phyloP scores from a whole-genome alignment of 176 grass and related monocot genomes.

The Cenchrus americanus region DNA sequence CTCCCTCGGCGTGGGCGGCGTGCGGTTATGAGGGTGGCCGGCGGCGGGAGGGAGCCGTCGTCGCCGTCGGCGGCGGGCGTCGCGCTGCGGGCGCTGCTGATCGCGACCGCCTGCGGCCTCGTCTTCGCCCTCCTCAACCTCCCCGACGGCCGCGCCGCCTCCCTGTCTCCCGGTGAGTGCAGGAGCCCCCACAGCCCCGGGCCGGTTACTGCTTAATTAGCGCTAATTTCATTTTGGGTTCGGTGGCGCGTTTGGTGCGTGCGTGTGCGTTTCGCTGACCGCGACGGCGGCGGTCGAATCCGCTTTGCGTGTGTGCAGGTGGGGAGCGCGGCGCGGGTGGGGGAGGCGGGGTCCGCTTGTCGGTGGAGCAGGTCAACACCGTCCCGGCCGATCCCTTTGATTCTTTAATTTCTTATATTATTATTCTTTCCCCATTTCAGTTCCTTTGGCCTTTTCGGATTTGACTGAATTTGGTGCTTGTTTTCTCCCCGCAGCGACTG shows the following conservation, averaged over 20 bases:
- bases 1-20: too few relatives aligned
- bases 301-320: slow-evolving; percentile 33
- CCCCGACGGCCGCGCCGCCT: slow-evolving; percentile 20
- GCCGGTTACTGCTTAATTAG: too few relatives aligned
- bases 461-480: background rate
- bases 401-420: background rate
- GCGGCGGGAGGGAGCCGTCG: background rate
- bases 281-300: background rate
- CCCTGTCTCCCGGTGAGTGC: slow-evolving; percentile 32
- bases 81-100: slow-evolving; percentile 43
- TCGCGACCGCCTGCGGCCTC: slow-evolving; percentile 46
- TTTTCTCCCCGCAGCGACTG: slow-evolving; percentile 26
- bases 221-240: background rate
- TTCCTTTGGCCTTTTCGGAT: background rate
- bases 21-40: slow-evolving; percentile 17
- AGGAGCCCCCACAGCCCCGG: background rate
- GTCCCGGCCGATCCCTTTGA: background rate
- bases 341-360: slow-evolving; percentile 1
- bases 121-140: slow-evolving; percentile 49
- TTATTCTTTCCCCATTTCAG: background rate
- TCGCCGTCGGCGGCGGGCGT: background rate
- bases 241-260: background rate
- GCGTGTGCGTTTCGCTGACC: background rate
- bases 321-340: slow-evolving; percentile 17
- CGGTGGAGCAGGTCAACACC: slow-evolving; percentile 30